Evolutionary conservation across 495 filamentous ascomycete genomes (phyloP).

Genomic region (Penicillium daleae): DNA sequence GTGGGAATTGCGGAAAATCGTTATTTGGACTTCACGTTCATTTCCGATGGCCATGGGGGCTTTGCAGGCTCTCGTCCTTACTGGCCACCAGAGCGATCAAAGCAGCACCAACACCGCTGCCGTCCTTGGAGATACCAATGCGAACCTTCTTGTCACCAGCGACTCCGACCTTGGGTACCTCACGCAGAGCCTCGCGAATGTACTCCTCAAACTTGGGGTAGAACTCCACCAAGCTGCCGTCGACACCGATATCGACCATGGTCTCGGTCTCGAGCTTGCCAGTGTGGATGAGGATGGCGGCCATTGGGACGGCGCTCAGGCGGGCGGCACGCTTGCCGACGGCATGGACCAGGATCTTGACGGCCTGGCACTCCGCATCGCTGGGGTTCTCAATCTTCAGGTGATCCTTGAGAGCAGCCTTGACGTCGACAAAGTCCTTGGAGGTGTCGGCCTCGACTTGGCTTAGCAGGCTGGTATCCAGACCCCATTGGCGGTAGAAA

Average conservation of each 20-base stretch:
- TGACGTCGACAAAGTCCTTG: conserved; percentile 62
- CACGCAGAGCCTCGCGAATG: conserved; percentile 73
- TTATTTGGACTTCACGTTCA: conserved; percentile 5
- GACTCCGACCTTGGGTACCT: conserved; percentile 70
- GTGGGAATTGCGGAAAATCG: not conserved
- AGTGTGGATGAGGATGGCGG: conserved; percentile 75
- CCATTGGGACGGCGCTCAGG: conserved; percentile 85
- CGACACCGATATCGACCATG: conserved; percentile 85
- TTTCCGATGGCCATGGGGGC: conserved; percentile 20
- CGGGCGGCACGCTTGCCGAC: conserved; percentile 87
- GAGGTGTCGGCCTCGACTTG: conserved; percentile 76
- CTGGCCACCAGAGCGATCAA: conserved; percentile 80
- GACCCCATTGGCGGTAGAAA: conserved; percentile 81
- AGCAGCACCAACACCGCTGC: conserved; percentile 87
- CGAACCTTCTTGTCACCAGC: conserved; percentile 77
- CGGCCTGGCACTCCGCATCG: conserved; percentile 77
- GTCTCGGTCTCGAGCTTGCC: conserved; percentile 66
- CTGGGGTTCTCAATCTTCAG: conserved; percentile 72
- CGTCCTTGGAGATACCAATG: conserved; percentile 94
- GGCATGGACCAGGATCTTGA: conserved; percentile 78
- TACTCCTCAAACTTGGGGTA: conserved; percentile 85
- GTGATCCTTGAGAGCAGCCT: conserved; percentile 74
- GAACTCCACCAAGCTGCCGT: conserved; percentile 88
- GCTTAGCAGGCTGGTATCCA: conserved; percentile 87
- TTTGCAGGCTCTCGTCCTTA: conserved; percentile 34